A percentile compares a stretch with the other conserved stretches of the same genome.
These are phyloP conservation scores for Oryza brachyantha DNA, from an alignment of 176 grass and related monocot genomes.

Conservation along the genomic window DNA sequence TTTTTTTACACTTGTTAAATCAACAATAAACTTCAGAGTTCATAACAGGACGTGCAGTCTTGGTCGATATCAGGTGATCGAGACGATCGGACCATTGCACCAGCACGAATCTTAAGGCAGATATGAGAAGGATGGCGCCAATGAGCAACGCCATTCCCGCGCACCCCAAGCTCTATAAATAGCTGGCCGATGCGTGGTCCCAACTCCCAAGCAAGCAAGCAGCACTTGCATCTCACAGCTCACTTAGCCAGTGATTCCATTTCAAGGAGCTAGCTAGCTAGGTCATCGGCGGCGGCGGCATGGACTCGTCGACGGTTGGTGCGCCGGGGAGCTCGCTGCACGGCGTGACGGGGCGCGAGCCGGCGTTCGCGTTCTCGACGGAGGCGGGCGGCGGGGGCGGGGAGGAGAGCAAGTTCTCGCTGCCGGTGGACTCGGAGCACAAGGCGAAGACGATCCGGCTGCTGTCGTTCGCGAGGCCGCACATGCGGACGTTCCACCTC, in stretches of 20 bases:
- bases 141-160: not conserved
- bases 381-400: not conserved
- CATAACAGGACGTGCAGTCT: too few species aligned
- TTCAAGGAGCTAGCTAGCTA: not conserved
- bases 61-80: too few species aligned
- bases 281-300: too few species aligned
- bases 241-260: too few species aligned
- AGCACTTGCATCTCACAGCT: too few species aligned
- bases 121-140: not conserved
- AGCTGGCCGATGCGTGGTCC: slow-evolving; percentile 42
- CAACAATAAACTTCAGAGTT: not conserved
- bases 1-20: not conserved
- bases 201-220: not conserved
- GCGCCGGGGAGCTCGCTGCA: slow-evolving; percentile 68
- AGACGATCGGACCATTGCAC: not conserved
- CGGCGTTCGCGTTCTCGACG: slow-evolving; percentile 49
- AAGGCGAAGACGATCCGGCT: slow-evolving; percentile 66
- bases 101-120: not conserved
- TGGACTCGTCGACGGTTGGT: not conserved
- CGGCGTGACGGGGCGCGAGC: slow-evolving; percentile 58
- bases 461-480: slow-evolving; percentile 64
- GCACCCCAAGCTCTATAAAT: not conserved
- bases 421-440: slow-evolving; percentile 88
- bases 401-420: slow-evolving; percentile 36
- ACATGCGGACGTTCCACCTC: slow-evolving; percentile 92